Evolutionary conservation across 2,329 filamentous ascomycete species (phyloP), one percentile per base, ranked within the genome.

Genomic region (Microdochium trichocladiopsis): DNA sequence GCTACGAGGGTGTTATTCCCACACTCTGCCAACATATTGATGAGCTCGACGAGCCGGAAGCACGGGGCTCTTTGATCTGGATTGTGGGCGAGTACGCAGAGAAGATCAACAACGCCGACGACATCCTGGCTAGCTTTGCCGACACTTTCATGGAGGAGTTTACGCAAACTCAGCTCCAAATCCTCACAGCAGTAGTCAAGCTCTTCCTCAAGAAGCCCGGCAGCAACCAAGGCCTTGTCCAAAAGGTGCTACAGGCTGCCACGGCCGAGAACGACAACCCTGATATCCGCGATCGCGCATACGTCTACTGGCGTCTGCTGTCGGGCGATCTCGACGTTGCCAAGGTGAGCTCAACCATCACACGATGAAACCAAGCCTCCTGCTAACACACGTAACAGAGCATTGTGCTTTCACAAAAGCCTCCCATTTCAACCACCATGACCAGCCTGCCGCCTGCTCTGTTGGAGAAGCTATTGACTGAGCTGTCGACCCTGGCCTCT

Each of bases 31-130:
- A 96, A 68, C 90, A 95, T 65, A 96, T 99, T 56, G 94, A 99
- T 62, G 94, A 99, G 61, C 71, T 99, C 58, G 94, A 99, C 65
- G 94, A 99, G 69, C 92, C 93, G 1, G 86, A 91, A 61, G 94
- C 94, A 6, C 79, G 94, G 63, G 92, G 88, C 2, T 88, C 93
- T 22, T 75, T 99, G 54, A 97, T 99, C 63, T 99, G 94, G 94
- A 97, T 99, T 60, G 93, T 99, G 5, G 94, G 94, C 60, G 94
- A 99, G 69, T 99, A 99, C 66, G 94, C 94, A 1, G 94, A 99
- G 75, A 99, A 99, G 78, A 99, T 99, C 64, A 95, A 83, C 73
- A 97, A 99, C 62, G 94, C 94, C n/a, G 91, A 92, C 57, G 90
- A 97, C 60, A 97, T 99, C 56, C 72, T 99, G 54, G 80, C 84